Base-by-base conservation (phyloP, 257 asterid genomes). In the Scutellaria galericulata region DNA sequence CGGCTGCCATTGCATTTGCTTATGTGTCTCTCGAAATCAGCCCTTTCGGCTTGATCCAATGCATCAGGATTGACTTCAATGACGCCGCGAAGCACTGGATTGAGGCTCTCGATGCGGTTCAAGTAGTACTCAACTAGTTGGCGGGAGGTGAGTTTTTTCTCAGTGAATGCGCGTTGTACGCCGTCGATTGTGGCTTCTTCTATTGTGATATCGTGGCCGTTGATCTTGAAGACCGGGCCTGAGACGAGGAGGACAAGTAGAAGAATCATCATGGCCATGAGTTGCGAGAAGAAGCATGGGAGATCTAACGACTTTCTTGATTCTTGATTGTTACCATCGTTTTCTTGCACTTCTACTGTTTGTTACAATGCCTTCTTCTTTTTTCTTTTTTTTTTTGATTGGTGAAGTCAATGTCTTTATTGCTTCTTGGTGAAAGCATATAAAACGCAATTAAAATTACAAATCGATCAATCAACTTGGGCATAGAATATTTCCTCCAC, bases 21-120 rank as follows among this genome's bases (percentile, higher is more conserved):
- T 14, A 52, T 45, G 48, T 44, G 41, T 50, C 87, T 73, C 69
- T 76, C 81, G 6, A 22, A 1, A 73, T 83, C 91, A 35, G 92
- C 90, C 66, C 64, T 68, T 31, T 84, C 90, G 64, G 89, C 95
- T 71, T 81, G 83, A 63, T 55, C 13, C 20, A 59, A 40, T 0
- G 93, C 90, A 13, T 85, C 95, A 4, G 95, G 96, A 44, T 88
- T 90, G 12, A 90, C 83, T 20, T 90, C 96, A 7, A 86, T 86
- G 9, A 88, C 84, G 14, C 82, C 81, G 11, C 83, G 89, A 7
- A 90, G 95, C 66, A 75, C 50, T 8, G 92, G 96, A 75, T 86
- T 88, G 13, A 88, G 87, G 70, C 68, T 71, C n/a, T 68, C 65
- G 80, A 87, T 89, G 54, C 81, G 84, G 50, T 70, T 14, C 64